Percentiles rank a stretch among this genome's conserved stretches.
Evolutionary conservation across 176 grass and related monocot genomes (phyloP).

Genomic region (Phoenix roebelenii): DNA sequence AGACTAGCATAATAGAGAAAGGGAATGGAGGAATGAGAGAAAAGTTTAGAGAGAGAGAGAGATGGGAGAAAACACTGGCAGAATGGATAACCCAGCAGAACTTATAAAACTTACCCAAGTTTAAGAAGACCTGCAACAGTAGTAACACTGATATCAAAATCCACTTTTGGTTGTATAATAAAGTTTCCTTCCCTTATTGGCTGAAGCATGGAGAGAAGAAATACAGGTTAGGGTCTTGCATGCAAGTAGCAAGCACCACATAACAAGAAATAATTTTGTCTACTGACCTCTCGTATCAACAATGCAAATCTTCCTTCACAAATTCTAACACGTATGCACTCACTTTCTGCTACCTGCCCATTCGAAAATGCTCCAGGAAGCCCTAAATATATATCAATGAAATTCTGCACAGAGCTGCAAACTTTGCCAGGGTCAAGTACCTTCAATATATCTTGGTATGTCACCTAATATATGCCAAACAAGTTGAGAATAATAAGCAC

Average conservation of each 20-base stretch:
- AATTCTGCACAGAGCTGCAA: constrained; percentile 94
- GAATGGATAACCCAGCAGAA: not conserved
- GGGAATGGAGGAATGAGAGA: too few species aligned
- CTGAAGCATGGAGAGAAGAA: constrained; percentile 33
- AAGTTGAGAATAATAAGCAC: constrained; percentile 6
- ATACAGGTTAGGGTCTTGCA: constrained; percentile 13
- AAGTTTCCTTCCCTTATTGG: constrained; percentile 95
- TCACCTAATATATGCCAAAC: constrained; percentile 43
- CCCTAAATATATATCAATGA: constrained; percentile 86
- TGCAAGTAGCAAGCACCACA: constrained; percentile 19
- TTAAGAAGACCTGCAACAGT: constrained; percentile 97
- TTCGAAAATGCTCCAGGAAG: constrained; percentile 66
- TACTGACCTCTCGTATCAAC: constrained; percentile 79
- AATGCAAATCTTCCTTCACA: constrained; percentile 99
- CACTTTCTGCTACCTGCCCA: constrained; percentile 70
- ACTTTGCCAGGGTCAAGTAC: constrained; percentile 76
- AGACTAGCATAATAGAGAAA: too few species aligned
- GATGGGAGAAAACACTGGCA: too few species aligned
- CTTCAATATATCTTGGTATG: constrained; percentile 78
- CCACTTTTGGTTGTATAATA: constrained; percentile 97
- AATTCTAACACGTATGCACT: constrained; percentile 96
- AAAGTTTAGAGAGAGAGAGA: too few species aligned
- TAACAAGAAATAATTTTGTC: not conserved
- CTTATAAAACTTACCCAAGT: constrained; percentile 61
- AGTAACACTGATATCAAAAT: constrained; percentile 97